Conservation (phyloP, 1,284 basidiomycete genomes). For the Volvariella volvacea region DNA sequence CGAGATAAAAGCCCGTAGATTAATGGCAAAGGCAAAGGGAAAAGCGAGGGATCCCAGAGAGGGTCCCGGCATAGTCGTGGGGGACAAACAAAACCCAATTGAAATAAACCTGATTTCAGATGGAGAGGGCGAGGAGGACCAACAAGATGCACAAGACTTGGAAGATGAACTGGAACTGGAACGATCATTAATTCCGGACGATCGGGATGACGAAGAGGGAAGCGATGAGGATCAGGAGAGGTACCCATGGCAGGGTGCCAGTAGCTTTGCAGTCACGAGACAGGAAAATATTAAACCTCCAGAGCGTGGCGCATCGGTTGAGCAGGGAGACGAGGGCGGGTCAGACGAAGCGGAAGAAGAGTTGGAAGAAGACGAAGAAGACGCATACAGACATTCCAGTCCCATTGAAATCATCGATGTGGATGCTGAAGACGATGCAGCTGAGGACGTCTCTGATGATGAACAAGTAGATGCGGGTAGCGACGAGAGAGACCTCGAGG, state of each 20-base stretch:
- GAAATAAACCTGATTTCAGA: conserved; percentile 34
- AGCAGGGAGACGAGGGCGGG: neutral
- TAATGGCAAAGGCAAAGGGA: conserved; percentile 35
- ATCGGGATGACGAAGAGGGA: conserved; percentile 7
- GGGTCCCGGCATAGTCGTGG: conserved; percentile 39
- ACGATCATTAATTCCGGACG: conserved; percentile 3
- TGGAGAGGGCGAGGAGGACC: conserved; percentile 8
- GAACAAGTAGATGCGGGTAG: conserved; percentile 1
- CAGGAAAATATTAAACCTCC: neutral
- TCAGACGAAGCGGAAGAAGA: conserved; percentile 4
- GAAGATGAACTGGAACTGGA: conserved; percentile 5
- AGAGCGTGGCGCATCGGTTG: neutral
- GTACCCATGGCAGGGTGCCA: conserved; percentile 2
- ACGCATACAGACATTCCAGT: too few relatives aligned
- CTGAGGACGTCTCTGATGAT: neutral
- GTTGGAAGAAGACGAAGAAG: conserved; percentile 8
- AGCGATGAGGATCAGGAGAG: conserved; percentile 13
- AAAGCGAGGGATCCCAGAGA: conserved; percentile 55
- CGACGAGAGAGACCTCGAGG: conserved; percentile 9
- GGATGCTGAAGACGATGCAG: too few relatives aligned
- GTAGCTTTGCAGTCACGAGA: conserved; percentile 5
- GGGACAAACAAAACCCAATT: conserved; percentile 37
- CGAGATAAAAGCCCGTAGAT: conserved; percentile 38
- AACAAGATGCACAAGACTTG: conserved; percentile 8
- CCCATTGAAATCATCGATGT: too few relatives aligned